These are phyloP conservation scores for Alternaria sp. DNA, from an alignment of 2,329 filamentous ascomycete genomes.

Conservation along the genomic window DNA sequence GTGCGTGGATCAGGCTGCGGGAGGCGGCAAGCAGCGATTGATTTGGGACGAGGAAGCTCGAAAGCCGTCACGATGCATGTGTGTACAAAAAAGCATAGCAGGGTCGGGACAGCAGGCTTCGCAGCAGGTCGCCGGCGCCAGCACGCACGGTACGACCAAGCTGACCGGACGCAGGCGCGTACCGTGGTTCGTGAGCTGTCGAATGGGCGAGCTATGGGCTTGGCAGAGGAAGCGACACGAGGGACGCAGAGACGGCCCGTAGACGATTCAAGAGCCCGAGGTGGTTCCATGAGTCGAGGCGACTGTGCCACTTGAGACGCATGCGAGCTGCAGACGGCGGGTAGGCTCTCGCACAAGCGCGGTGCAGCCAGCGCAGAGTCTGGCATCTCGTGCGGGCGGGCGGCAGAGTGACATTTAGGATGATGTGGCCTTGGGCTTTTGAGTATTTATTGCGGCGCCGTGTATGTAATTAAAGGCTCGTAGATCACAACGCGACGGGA, in stretches of 20 bases:
- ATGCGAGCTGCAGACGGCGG: constrained; percentile 6
- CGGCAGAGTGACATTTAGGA: neutral
- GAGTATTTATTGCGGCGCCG: constrained; percentile 6
- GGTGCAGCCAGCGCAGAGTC: constrained; percentile 9
- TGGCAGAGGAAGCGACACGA: constrained; percentile 26
- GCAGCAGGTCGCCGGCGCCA: constrained; percentile 10
- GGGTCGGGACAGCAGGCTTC: neutral
- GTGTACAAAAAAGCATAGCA: neutral
- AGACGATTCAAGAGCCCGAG: constrained; percentile 33
- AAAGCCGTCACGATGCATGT: constrained; percentile 1
- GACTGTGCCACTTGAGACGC: constrained; percentile 16
- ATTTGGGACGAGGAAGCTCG: constrained; percentile 6
- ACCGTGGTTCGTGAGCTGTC: constrained; percentile 31
- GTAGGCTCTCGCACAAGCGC: constrained; percentile 5
- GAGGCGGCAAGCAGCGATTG: constrained; percentile 20
- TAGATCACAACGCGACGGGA: constrained; percentile 35
- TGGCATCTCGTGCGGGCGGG: neutral
- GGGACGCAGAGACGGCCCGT: constrained; percentile 31
- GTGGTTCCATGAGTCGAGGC: constrained; percentile 17
- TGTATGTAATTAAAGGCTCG: constrained; percentile 31
- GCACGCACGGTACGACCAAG: constrained; percentile 9
- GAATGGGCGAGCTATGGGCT: constrained; percentile 17
- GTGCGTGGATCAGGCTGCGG: constrained; percentile 30
- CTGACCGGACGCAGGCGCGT: constrained; percentile 24
- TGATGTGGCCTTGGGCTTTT: neutral